These are phyloP conservation scores for Nakazawaea molendinolei DNA, from an alignment of 805 yeast genomes.

Conservation along the genomic window DNA sequence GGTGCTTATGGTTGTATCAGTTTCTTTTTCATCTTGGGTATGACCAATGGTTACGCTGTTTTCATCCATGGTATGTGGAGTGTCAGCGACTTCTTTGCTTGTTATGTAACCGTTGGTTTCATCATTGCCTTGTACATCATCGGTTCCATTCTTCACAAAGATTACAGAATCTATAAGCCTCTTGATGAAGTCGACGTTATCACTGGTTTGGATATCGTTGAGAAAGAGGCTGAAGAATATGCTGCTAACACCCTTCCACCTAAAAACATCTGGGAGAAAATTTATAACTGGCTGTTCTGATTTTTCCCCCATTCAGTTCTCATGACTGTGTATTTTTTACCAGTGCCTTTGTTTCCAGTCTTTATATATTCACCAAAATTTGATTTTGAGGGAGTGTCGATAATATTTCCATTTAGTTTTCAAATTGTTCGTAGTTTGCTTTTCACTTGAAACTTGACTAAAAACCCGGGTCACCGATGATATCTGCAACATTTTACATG, in stretches of 20 bases:
- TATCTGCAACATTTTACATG: too few relatives aligned
- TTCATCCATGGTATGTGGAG: constrained; percentile 47
- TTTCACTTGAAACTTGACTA: too few relatives aligned
- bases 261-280: constrained; percentile 34
- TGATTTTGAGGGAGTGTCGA: too few relatives aligned
- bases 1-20: constrained; percentile 48
- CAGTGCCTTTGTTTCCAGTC: too few relatives aligned
- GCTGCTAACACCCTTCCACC: constrained; percentile 22
- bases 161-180: constrained; percentile 38
- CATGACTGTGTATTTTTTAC: constrained; percentile 36
- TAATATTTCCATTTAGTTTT: too few relatives aligned
- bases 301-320: constrained; percentile 31
- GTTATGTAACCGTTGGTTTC: constrained; percentile 61
- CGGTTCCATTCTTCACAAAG: constrained; percentile 32
- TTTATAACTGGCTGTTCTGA: constrained; percentile 47
- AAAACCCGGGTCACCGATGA: too few relatives aligned
- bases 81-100: constrained; percentile 57
- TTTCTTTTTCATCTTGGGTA: constrained; percentile 42
- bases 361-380: too few relatives aligned
- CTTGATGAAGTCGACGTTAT: constrained; percentile 53
- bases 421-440: too few relatives aligned
- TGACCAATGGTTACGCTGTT: constrained; percentile 68
- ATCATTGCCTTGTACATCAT: constrained; percentile 34
- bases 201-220: constrained; percentile 56
- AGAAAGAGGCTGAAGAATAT: constrained; percentile 38